Conservation (phyloP, 106 monocot species). For the Acanthochlamys bracteata region DNA sequence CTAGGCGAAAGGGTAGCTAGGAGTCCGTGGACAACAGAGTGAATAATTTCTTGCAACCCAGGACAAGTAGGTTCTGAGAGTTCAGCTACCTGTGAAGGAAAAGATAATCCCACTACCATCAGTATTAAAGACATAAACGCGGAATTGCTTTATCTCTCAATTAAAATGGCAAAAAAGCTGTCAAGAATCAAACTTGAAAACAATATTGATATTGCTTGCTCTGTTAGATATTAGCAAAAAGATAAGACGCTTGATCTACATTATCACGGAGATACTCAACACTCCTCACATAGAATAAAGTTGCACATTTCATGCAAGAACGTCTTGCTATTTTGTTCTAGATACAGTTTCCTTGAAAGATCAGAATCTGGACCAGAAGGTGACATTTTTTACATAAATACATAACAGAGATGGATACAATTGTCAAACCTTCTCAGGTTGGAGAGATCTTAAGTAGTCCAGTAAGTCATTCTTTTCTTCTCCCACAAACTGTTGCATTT, state of each 20-base stretch:
- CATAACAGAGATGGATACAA: not conserved
- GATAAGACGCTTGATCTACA: too few species aligned
- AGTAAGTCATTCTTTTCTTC: constrained; percentile 95
- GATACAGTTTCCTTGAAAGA: not conserved
- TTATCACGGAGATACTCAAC: too few species aligned
- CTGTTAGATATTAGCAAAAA: too few species aligned
- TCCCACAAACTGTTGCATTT: constrained; percentile 97
- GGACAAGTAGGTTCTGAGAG: constrained; percentile 69
- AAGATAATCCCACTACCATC: not conserved
- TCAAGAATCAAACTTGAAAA: not conserved
- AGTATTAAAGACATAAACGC: not conserved
- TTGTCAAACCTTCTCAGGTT: constrained; percentile 76
- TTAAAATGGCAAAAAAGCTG: not conserved
- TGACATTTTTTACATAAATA: not conserved
- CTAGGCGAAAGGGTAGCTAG: constrained; percentile 83
- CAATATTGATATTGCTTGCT: too few species aligned
- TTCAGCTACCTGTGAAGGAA: constrained; percentile 61
- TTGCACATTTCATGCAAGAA: too few species aligned
- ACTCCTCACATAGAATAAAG: too few species aligned
- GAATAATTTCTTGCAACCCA: constrained; percentile 56
- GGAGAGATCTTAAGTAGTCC: constrained; percentile 77
- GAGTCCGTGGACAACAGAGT: constrained; percentile 80
- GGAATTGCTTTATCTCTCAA: too few species aligned
- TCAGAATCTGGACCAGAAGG: not conserved
- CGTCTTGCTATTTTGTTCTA: not conserved